Evolutionary conservation across 2,329 filamentous ascomycete species (phyloP).

Genomic region (Davidsoniella virescens): DNA sequence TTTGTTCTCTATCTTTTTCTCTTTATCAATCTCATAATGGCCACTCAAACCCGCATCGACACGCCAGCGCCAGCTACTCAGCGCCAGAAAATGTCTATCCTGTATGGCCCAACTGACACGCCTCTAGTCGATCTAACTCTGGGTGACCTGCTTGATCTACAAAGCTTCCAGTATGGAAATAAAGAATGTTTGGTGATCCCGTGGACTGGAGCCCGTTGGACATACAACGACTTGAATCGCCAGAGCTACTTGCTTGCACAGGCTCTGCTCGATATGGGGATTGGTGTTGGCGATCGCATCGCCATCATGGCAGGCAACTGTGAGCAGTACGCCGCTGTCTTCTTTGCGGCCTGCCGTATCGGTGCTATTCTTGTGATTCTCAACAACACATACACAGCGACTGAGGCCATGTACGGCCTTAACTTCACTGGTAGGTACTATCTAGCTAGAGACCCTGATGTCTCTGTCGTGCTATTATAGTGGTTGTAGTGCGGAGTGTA

Average conservation of each 20-base stretch:
- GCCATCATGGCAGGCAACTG: conserved; percentile 66
- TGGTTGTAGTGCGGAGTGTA: background rate
- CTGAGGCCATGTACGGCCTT: conserved; percentile 55
- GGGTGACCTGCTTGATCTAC: conserved; percentile 54
- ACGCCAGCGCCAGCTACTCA: conserved; percentile 18
- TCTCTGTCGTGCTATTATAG: background rate
- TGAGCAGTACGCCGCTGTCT: conserved; percentile 64
- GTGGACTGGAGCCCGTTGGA: conserved; percentile 62
- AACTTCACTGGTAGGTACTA: conserved; percentile 44
- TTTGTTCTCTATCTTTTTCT: background rate
- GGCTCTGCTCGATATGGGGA: conserved; percentile 49
- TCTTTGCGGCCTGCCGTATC: conserved; percentile 54
- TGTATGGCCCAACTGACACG: conserved; percentile 52
- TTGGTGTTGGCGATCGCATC: conserved; percentile 51
- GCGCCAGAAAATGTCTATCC: conserved; percentile 35
- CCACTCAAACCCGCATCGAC: conserved; percentile 15
- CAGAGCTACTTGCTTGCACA: conserved; percentile 46
- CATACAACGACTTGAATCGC: conserved; percentile 47
- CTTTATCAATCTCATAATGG: conserved; percentile 4
- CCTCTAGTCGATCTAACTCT: conserved; percentile 56
- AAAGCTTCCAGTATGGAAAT: conserved; percentile 47
- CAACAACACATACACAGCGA: conserved; percentile 67
- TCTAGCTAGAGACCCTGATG: background rate
- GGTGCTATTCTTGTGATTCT: conserved; percentile 58
- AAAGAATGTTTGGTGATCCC: conserved; percentile 57